Conservation (phyloP, 495 filamentous ascomycete species). For the Choiromyces venosus region DNA sequence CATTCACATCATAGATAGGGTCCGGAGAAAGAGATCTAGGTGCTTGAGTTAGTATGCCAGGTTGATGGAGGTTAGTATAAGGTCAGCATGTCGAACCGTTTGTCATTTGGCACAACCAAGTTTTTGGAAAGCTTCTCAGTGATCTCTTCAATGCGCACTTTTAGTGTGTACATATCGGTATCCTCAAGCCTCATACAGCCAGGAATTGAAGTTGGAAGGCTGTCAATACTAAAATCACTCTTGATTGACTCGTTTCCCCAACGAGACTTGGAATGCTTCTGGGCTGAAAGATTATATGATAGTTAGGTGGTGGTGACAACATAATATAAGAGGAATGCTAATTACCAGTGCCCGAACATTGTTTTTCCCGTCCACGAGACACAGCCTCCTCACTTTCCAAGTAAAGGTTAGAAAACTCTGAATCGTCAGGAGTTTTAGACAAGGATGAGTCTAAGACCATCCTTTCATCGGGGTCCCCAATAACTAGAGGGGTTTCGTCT, state of each 20-base stretch:
- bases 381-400: neutral
- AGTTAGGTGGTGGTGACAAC: neutral
- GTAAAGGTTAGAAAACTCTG: neutral
- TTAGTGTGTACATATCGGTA: constrained; percentile 42
- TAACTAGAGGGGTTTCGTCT: neutral
- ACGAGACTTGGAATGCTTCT: neutral
- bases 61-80: neutral
- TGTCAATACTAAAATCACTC: neutral
- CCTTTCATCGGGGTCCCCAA: neutral
- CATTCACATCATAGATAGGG: constrained; percentile 42
- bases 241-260: neutral
- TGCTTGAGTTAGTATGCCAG: constrained; percentile 6
- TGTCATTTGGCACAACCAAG: constrained; percentile 41
- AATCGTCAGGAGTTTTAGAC: neutral
- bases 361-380: neutral
- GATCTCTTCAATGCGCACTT: constrained; percentile 44
- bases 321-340: neutral
- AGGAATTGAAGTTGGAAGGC: constrained; percentile 42
- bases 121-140: constrained; percentile 43
- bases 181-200: constrained; percentile 44
- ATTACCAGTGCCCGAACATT: neutral
- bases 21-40: constrained; percentile 41
- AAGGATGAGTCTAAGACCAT: neutral
- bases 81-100: constrained; percentile 27
- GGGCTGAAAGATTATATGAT: neutral